Evolutionary conservation across 805 yeast species (phyloP), one percentile per base, ranked within the genome.

Genomic region (Candida vartiovaarae): DNA sequence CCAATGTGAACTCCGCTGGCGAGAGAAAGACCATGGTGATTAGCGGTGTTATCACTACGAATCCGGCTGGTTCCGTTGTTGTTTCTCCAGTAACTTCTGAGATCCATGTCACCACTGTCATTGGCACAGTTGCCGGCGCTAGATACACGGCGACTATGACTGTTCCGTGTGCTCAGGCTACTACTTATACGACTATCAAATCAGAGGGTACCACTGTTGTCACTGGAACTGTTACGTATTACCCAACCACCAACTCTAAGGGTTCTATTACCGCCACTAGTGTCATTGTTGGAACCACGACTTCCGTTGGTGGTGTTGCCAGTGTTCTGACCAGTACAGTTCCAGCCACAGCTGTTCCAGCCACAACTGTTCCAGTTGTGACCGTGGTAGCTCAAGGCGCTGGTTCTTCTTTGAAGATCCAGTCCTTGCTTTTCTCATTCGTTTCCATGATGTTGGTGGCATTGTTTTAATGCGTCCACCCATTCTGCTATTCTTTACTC

Each of bases 1-100:
- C 44, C 7, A 35, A 41, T 40, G 27, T 42, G n/a, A 24, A 20
- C 25, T 43, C 43, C 8, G 37, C 30, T 28, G 26, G 46, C 26
- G 15, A 23, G 4, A 15, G 32, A 10, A 23, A 32, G 24, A 43
- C 42, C 11, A 42, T 29, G 15, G 25, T 43, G 34, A 40, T 43
- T 7, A 31, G 11, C 11, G 45, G 45, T 28, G 34, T 34, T 24
- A 6, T 42, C 29, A 28, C 38, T 10, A 43, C 46, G 29, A 39
- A 38, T 35, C n/a, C 36, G 31, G 28, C 20, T 32, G 34, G 34
- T 9, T 8, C 34, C 6, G 11, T 32, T 32, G 34, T 8, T 3
- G 34, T 32, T 9, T n/a, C 8, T 9, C 6, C 34, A 6, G 40
- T 25, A 9, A 40, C 34, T 29, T 28, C 31, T 36, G 31, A 26